A percentile compares a stretch with the other conserved stretches of the same genome.
Evolutionary conservation across 2,329 filamentous ascomycete species (phyloP).

Genomic region (Aotearoamyces nothofagi): DNA sequence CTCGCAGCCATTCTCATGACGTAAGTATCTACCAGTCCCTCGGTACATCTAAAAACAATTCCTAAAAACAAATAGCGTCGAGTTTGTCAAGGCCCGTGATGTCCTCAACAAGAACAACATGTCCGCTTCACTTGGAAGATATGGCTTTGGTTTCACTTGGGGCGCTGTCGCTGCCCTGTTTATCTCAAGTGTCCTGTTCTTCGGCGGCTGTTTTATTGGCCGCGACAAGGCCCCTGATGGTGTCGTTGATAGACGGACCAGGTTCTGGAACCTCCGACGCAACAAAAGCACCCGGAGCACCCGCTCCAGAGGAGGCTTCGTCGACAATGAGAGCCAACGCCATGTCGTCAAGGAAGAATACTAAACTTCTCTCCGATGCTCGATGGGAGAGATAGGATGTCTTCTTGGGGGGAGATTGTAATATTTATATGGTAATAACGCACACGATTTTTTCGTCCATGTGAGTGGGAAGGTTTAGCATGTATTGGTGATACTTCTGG

Average conservation of each 20-base stretch:
- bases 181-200: slow-evolving; percentile 53
- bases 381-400: too few species aligned
- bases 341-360: slow-evolving; percentile 62
- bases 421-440: too few species aligned
- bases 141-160: slow-evolving; percentile 69
- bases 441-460: too few species aligned
- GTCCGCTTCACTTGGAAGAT: slow-evolving; percentile 44
- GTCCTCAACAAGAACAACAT: slow-evolving; percentile 41
- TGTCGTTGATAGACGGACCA: not conserved
- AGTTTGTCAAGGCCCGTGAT: slow-evolving; percentile 55
- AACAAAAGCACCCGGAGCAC: too few species aligned
- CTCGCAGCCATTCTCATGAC: slow-evolving; percentile 61
- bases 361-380: too few species aligned
- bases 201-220: slow-evolving; percentile 32
- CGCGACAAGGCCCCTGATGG: slow-evolving; percentile 24
- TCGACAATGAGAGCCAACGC: slow-evolving; percentile 34
- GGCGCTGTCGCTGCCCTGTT: slow-evolving; percentile 50
- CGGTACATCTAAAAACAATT: slow-evolving; percentile 8
- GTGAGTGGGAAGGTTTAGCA: too few species aligned
- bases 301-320: slow-evolving; percentile 31
- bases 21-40: slow-evolving; percentile 38
- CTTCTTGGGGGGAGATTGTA: too few species aligned
- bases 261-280: too few species aligned
- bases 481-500: too few species aligned
- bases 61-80: slow-evolving; percentile 25